Evolutionary conservation across 1,284 basidiomycete species (phyloP).

Genomic region (Naganishia sp.): DNA sequence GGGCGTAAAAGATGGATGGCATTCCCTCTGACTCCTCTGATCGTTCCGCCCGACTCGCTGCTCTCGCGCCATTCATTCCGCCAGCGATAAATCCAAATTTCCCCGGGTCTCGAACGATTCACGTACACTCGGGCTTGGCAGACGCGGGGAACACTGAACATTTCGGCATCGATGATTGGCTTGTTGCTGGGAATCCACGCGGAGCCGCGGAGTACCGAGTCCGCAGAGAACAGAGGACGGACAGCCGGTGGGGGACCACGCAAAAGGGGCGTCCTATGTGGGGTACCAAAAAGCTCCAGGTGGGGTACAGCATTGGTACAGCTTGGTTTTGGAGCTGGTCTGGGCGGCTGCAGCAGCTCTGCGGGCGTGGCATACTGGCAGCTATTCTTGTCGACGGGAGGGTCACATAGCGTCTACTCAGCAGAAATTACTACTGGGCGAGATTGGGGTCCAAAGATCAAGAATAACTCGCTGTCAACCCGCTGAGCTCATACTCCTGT

Average conservation of each 20-base stretch:
- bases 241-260: constrained; percentile 19
- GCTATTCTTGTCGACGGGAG: too few species aligned
- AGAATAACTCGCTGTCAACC: too few species aligned
- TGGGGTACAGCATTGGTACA: too few species aligned
- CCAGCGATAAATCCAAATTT: neutral
- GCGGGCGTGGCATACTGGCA: too few species aligned
- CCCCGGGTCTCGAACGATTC: neutral
- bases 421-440: too few species aligned
- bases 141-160: neutral
- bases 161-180: constrained; percentile 7
- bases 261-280: neutral
- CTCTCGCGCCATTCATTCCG: neutral
- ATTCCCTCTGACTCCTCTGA: neutral
- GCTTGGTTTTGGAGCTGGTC: too few species aligned
- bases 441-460: too few species aligned
- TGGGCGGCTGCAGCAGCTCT: too few species aligned
- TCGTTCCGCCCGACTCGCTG: neutral
- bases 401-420: too few species aligned
- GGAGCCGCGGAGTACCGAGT: neutral
- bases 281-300: too few species aligned
- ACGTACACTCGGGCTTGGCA: constrained; percentile 1
- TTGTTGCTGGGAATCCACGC: neutral
- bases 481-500: too few species aligned
- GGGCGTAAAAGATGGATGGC: neutral
- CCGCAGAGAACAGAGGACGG: constrained; percentile 5